Base-by-base conservation (phyloP, 1,139 yeast genomes). In the Geotrichum phurueaensis region DNA sequence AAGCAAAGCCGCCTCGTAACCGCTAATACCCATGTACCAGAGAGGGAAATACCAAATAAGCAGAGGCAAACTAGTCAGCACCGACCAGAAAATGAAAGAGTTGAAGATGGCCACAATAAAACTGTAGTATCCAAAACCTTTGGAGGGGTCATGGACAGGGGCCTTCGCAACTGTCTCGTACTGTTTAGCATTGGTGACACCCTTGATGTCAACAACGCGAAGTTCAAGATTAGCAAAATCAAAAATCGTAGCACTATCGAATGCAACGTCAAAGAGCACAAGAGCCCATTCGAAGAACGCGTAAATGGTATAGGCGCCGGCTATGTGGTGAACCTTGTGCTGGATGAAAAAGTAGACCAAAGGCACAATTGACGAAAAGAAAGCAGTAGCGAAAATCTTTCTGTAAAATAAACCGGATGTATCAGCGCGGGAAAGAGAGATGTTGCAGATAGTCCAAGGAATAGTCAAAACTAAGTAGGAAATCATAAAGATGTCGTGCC, bases 1-100 rank as follows among this genome's bases (percentile, higher is more conserved):
- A 3, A 85, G 71, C 56, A 90, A 78, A 1, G 85, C 81, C 0
- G 88, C 87, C 73, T 94, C 99, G 71, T 88, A 91, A 3, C 99
- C 99, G 1, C 96, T 87, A 61, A 94, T 86, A 9, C 98, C 98
- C 98, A 94, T 91, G 71, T 87, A 84, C 99, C 99, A 94, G 64
- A 94, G 79, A 20, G 99, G 99, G 79, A 94, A 94, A 76, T 89
- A 90, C 99, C 99, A 94, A 57, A 94, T 86, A 70, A 95, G 84
- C 62, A 95, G 80, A 58, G 91, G 87, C 64, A 94, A 77, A 0
- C 97, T 83, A 1, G 98, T 87, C 56, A 84, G 68, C 22, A 86
- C 85, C 0, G 97, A 80, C 97, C 97, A 94, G 71, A 89, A 89
- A 62, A 89, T 79, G 71, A 84, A 86, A 5, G 70, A 71, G 64